Base-by-base conservation (phyloP, 768 basidiomycete species). In the Lactifluus pinguis region DNA sequence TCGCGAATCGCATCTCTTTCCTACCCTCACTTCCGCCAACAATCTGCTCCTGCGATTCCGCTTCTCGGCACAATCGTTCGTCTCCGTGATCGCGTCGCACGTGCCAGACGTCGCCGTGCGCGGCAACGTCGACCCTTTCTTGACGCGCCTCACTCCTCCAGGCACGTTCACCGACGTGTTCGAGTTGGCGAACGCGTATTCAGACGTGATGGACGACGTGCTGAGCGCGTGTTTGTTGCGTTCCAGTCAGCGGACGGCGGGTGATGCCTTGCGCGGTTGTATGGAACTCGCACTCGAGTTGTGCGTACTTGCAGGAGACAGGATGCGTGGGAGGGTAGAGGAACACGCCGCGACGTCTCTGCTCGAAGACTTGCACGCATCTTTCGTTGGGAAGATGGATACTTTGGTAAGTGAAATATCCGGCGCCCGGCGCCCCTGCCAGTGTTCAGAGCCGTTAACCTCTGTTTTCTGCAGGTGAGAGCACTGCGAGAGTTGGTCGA, bases 101-200 rank as follows among this genome's bases (percentile, higher is more conserved):
- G 76, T 92, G 21, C 85, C 86, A 57, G 89, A 92, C 70, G 82
- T 81, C n/a, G 92, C 84, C 2, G 91, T 95, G 59, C 80, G 84
- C 13, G 83, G 82, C 32, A 86, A 89, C 68, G 88, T 91, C 65
- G 83, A 85, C 61, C 76, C 80, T 1, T 92, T 95, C 74, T 70
- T 89, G 14, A 52, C 51, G 38, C 66, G 64, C 6, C 62, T 72
- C 5, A 29, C 52, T 36, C 48, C 52, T 36, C 48, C 57, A 5
- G 51, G 29, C 51, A 67, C 56, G 25, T 87, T 87, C 65, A 74
- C 79, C n/a, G 89, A 92, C 62, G 83, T 91, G 6, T 92, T 92
- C 68, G 77, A 83, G 36, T 77, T 92, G 17, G 79, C 86, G 0
- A 77, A 79, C 8, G 76, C 78, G 25, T 92, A 94, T 70, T 87